Base-by-base conservation (phyloP, 2,329 filamentous ascomycete genomes). In the Akanthomyces muscarius region DNA sequence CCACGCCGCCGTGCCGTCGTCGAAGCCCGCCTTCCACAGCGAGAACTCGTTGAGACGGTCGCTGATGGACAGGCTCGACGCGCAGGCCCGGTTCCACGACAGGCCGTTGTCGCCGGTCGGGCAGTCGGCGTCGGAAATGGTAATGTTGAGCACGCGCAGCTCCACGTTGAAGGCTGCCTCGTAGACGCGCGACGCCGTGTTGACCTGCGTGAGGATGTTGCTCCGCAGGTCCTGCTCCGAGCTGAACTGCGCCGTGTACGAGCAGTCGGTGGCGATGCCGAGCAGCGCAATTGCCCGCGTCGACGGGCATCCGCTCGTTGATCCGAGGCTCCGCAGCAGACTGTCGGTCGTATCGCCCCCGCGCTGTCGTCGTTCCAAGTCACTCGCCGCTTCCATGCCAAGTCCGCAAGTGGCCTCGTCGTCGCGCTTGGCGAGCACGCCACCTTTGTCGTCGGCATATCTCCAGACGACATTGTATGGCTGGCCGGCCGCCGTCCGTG, bases 251-350 rank as follows among this genome's bases (percentile, higher is more conserved):
- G 78, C 80, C 5, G 88, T 90, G 71, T 96, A 97, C 6, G 86
- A 88, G 77, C 92, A 97, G 73, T 97, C 92, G 0, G 91, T 92
- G 5, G 91, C 92, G 25, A 97, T 84, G n/a, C 93, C 93, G n/a
- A 97, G 84, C 48, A 96, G 80, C 0, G 93, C 92, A 36, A 97
- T 90, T 72, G 89, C 91, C 65, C 91, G 85, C 5, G 90, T 90
- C 1, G 82, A 86, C 7, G 92, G 92, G 71, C 92, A 97, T 55
- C 93, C 93, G 5, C 76, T 71, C 0, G 89, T 90, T 61, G 83
- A 87, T 42, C 92, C 92, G 70, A 97, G 92, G 14, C 36, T 57
- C 36, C 53, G 63, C 25, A 63, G 36, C 36, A 63, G 48, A 25
- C 59, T 59, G 6, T 50, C 13, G 1, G 64, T 63, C 13, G 56